These are phyloP conservation scores for Calocera viscosa DNA, from an alignment of 768 basidiomycete genomes.

Conservation along the genomic window DNA sequence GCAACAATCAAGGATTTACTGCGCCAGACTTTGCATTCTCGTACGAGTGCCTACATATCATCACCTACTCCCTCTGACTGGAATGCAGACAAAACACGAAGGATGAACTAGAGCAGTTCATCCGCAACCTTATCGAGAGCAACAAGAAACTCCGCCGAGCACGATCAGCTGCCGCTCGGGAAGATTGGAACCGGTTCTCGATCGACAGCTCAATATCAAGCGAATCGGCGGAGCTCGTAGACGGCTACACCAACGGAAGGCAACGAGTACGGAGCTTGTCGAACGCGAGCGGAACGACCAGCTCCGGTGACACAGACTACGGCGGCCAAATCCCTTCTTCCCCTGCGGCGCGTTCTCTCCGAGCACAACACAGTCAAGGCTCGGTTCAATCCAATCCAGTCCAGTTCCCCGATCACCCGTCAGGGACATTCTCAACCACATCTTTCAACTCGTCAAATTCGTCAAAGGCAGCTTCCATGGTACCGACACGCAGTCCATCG, in stretches of 20 bases:
- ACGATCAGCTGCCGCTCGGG: not conserved
- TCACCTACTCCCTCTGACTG: conserved; percentile 17
- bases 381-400: not conserved
- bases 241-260: not conserved
- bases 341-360: not conserved
- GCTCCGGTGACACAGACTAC: not conserved
- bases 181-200: conserved; percentile 2
- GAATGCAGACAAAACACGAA: conserved; percentile 50
- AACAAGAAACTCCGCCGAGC: conserved; percentile 36
- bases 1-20: conserved; percentile 85
- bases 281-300: not conserved
- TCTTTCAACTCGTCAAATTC: conserved; percentile 7
- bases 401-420: conserved; percentile 3
- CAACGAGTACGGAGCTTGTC: not conserved
- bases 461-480: conserved; percentile 5
- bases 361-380: not conserved
- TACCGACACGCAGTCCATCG: conserved; percentile 11
- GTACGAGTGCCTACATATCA: conserved; percentile 33
- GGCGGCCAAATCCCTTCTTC: not conserved
- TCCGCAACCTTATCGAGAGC: conserved; percentile 60
- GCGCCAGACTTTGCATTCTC: conserved; percentile 90
- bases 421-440: not conserved
- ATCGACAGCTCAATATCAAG: not conserved
- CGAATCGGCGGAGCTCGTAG: not conserved
- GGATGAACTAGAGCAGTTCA: conserved; percentile 70